A percentile compares a stretch with the other conserved stretches of the same genome.
Evolutionary conservation across 2,329 filamentous ascomycete genomes (phyloP).

Genomic region (Metarhizium album): DNA sequence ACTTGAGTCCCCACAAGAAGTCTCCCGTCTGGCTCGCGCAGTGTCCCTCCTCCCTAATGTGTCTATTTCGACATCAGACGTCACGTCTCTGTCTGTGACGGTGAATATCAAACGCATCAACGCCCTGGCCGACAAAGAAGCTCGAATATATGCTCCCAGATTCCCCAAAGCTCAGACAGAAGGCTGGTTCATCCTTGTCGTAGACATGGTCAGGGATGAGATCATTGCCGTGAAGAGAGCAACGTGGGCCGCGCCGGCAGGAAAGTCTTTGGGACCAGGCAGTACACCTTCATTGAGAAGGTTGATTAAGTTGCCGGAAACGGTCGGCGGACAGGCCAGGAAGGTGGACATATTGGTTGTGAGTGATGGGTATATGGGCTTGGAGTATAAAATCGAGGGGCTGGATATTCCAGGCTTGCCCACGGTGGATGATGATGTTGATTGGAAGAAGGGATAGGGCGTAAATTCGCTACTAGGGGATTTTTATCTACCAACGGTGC

Average conservation of each 20-base stretch:
- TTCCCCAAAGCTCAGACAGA: slow-evolving; percentile 95
- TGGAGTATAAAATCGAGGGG: slow-evolving; percentile 43
- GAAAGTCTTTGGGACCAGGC: slow-evolving; percentile 26
- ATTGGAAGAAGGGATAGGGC: slow-evolving; percentile 23
- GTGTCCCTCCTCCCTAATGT: slow-evolving; percentile 60
- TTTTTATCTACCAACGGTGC: too few relatives aligned
- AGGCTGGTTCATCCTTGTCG: slow-evolving; percentile 79
- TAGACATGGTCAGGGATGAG: slow-evolving; percentile 57
- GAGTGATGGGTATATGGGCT: slow-evolving; percentile 79
- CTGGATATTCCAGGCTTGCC: slow-evolving; percentile 42
- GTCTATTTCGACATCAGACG: slow-evolving; percentile 45
- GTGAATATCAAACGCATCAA: slow-evolving; percentile 59
- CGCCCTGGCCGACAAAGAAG: slow-evolving; percentile 50
- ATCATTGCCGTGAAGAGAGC: slow-evolving; percentile 79
- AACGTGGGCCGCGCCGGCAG: slow-evolving; percentile 46
- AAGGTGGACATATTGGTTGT: slow-evolving; percentile 65
- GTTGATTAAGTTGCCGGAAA: slow-evolving; percentile 49
- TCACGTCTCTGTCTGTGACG: slow-evolving; percentile 52
- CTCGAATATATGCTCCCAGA: slow-evolving; percentile 71
- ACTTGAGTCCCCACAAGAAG: slow-evolving; percentile 33
- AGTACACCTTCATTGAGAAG: slow-evolving; percentile 42
- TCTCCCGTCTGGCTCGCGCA: slow-evolving; percentile 44
- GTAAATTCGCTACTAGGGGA: not conserved
- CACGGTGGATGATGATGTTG: slow-evolving; percentile 33
- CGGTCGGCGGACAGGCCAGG: slow-evolving; percentile 34